These are phyloP conservation scores for Mycena venus DNA, from an alignment of 768 basidiomycete genomes.

Conservation along the genomic window DNA sequence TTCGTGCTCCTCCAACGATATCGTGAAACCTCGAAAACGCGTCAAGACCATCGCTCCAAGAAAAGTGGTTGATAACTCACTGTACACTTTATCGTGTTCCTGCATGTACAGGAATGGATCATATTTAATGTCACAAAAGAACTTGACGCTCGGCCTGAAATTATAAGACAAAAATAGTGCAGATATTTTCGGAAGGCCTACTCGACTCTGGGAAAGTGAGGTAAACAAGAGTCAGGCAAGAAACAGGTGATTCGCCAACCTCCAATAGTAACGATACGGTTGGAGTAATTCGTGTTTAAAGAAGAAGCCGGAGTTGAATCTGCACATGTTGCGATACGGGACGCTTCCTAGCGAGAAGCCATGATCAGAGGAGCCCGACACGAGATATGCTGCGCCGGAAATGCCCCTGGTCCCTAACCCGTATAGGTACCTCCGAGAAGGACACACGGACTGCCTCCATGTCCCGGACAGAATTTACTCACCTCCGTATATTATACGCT, in stretches of 20 bases:
- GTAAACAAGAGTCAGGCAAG: background rate
- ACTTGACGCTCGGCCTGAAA: constrained; percentile 71
- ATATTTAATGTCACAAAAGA: constrained; percentile 75
- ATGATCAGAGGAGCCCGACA: background rate
- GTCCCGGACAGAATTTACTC: too few species aligned
- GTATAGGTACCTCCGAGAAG: too few species aligned
- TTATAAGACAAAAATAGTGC: background rate
- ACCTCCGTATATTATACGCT: constrained; percentile 75
- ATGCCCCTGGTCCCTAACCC: too few species aligned
- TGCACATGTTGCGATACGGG: constrained; percentile 79
- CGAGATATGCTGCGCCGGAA: too few species aligned
- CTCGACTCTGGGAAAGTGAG: constrained; percentile 71
- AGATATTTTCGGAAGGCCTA: constrained; percentile 52
- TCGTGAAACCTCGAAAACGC: constrained; percentile 63
- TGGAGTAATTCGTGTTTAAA: constrained; percentile 78
- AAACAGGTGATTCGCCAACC: constrained; percentile 54
- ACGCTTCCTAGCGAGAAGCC: constrained; percentile 40
- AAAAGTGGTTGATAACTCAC: constrained; percentile 33
- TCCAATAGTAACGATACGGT: constrained; percentile 83
- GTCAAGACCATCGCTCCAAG: background rate
- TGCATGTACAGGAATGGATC: constrained; percentile 84
- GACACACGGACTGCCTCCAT: too few species aligned
- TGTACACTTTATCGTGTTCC: constrained; percentile 76
- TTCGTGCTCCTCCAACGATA: constrained; percentile 73
- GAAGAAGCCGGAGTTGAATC: constrained; percentile 82